These are phyloP conservation scores for Dryas octopetala DNA, from an alignment of 306 rosid species.

Conservation along the genomic window DNA sequence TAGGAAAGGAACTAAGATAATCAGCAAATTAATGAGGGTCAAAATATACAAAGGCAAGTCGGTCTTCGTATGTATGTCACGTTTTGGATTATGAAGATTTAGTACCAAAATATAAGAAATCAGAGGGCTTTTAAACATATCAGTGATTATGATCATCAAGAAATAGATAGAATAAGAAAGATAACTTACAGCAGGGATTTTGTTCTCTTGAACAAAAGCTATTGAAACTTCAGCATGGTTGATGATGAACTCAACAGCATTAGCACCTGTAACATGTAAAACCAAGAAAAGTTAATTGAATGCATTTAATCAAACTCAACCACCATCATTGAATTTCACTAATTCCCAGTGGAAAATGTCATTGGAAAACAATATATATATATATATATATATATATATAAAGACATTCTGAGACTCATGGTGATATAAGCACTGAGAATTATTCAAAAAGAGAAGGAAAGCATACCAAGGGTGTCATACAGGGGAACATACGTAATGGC, in stretches of 20 bases:
- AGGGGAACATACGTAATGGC: constrained; percentile 75
- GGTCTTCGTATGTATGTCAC: not conserved
- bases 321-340: not conserved
- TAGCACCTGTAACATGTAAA: constrained; percentile 64
- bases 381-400: not conserved
- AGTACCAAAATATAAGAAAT: not conserved
- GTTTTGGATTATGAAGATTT: not conserved
- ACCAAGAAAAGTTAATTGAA: constrained; percentile 17
- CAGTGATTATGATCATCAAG: not conserved
- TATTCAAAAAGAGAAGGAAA: constrained; percentile 9
- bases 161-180: constrained; percentile 11
- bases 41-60: not conserved
- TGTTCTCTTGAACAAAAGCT: constrained; percentile 84
- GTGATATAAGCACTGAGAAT: not conserved
- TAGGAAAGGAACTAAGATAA: not conserved
- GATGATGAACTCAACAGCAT: constrained; percentile 90
- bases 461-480: constrained; percentile 81
- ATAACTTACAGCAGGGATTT: constrained; percentile 75
- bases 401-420: not conserved
- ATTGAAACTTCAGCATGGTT: constrained; percentile 87
- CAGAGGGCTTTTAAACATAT: not conserved
- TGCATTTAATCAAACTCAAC: not conserved
- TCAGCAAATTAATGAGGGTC: not conserved
- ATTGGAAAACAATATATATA: not conserved
- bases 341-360: not conserved